These are phyloP conservation scores for Globisporangium heterothallicum DNA, from an alignment of 352 stramenopile genomes.

Conservation along the genomic window DNA sequence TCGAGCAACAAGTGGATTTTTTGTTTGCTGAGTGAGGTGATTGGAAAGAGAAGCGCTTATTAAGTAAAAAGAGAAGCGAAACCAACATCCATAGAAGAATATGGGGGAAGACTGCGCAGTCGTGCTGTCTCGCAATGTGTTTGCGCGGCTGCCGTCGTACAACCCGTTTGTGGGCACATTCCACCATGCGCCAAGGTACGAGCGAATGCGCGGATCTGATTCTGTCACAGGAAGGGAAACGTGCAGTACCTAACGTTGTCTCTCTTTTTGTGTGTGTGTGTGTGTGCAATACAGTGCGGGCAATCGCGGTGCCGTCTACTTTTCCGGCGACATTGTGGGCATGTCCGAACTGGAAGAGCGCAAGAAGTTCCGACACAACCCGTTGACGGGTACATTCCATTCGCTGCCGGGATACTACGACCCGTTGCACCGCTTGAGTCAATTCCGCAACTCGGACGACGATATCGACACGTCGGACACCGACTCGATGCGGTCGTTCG, in stretches of 20 bases:
- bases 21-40: too few species aligned
- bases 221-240: too few species aligned
- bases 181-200: slow-evolving; percentile 82
- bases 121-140: slow-evolving; percentile 59
- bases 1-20: not conserved
- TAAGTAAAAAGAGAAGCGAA: too few species aligned
- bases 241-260: too few species aligned
- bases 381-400: slow-evolving; percentile 85
- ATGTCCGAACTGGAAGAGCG: slow-evolving; percentile 86
- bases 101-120: slow-evolving; percentile 37
- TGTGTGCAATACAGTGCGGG: slow-evolving; percentile 39
- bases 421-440: slow-evolving; percentile 68
- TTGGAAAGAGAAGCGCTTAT: too few species aligned
- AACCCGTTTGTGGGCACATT: slow-evolving; percentile 89
- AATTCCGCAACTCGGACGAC: slow-evolving; percentile 59
- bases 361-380: slow-evolving; percentile 86
- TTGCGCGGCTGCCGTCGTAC: slow-evolving; percentile 78
- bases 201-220: too few species aligned
- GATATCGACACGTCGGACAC: slow-evolving; percentile 61
- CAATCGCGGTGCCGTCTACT: slow-evolving; percentile 83
- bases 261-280: slow-evolving; percentile 2
- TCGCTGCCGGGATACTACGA: slow-evolving; percentile 84
- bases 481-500: slow-evolving; percentile 69
- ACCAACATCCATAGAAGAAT: not conserved
- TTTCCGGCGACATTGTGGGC: slow-evolving; percentile 83